A percentile compares a stretch with the other conserved stretches of the same genome.
These are phyloP conservation scores for Lachnellula cervina DNA, from an alignment of 2,329 filamentous ascomycete species.

Conservation along the genomic window DNA sequence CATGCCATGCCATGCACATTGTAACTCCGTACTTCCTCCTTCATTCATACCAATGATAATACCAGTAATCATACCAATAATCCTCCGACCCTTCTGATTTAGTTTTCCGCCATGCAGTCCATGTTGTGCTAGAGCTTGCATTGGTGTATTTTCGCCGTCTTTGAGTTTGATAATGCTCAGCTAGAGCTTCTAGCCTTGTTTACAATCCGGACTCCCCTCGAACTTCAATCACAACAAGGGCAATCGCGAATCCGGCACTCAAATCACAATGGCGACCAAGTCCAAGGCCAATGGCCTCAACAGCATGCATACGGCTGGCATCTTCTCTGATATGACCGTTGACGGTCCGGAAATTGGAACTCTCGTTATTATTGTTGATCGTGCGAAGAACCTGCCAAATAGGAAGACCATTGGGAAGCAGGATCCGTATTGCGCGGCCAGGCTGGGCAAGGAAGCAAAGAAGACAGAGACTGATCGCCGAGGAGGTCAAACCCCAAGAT, in stretches of 20 bases:
- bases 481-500: constrained; percentile 91
- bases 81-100: background rate
- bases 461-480: constrained; percentile 93
- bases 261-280: constrained; percentile 45
- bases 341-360: constrained; percentile 94
- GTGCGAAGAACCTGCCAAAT: constrained; percentile 95
- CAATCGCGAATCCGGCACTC: constrained; percentile 2
- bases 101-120: background rate
- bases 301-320: constrained; percentile 78
- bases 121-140: background rate
- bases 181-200: constrained; percentile 21
- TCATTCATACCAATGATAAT: too few relatives aligned
- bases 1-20: too few relatives aligned
- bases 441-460: constrained; percentile 93
- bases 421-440: constrained; percentile 91
- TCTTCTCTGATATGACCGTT: constrained; percentile 88
- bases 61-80: background rate
- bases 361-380: constrained; percentile 84
- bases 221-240: constrained; percentile 7
- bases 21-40: too few relatives aligned
- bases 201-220: constrained; percentile 9
- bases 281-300: constrained; percentile 52
- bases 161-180: constrained; percentile 17
- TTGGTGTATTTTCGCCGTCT: background rate
- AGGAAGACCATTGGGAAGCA: constrained; percentile 97